Evolutionary conservation across 805 yeast species (phyloP).

Genomic region (Diddensiella transvaalensis): DNA sequence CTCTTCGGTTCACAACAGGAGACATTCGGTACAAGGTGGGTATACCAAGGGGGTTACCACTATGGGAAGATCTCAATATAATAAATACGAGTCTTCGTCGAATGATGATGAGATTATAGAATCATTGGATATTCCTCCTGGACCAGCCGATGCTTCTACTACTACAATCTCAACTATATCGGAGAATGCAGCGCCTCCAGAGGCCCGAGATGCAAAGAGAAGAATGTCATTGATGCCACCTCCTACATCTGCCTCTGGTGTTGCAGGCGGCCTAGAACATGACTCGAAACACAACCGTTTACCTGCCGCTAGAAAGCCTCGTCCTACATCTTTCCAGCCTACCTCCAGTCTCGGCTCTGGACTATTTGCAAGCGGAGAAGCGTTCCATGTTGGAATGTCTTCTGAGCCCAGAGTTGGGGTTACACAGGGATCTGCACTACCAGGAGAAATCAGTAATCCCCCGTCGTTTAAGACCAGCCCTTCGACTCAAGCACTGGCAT

Average conservation of each 20-base stretch:
- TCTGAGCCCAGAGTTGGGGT: constrained; percentile 34
- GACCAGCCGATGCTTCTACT: constrained; percentile 3
- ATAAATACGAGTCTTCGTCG: constrained; percentile 10
- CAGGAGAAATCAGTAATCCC: constrained; percentile 35
- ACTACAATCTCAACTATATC: constrained; percentile 5
- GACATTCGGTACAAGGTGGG: constrained; percentile 27
- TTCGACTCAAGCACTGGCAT: constrained; percentile 13
- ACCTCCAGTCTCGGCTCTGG: constrained; percentile 1
- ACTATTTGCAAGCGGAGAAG: constrained; percentile 7
- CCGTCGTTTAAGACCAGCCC: constrained; percentile 18
- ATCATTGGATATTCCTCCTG: constrained; percentile 23
- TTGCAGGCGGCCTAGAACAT: background rate
- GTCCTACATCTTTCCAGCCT: constrained; percentile 39
- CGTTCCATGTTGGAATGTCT: constrained; percentile 25
- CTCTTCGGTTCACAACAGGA: constrained; percentile 13
- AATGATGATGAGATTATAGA: constrained; percentile 21
- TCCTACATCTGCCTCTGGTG: background rate
- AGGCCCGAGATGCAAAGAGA: constrained; percentile 1
- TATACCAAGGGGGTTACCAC: constrained; percentile 17
- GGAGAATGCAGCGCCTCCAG: background rate
- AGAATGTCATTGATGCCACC: constrained; percentile 3
- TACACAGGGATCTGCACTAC: constrained; percentile 30
- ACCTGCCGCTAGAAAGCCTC: constrained; percentile 31
- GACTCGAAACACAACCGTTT: constrained; percentile 10
- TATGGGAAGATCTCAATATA: background rate